Evolutionary conservation across 2,329 filamentous ascomycete genomes (phyloP), one percentile per base, ranked within the genome.

Genomic region (Cladosporium sp.): DNA sequence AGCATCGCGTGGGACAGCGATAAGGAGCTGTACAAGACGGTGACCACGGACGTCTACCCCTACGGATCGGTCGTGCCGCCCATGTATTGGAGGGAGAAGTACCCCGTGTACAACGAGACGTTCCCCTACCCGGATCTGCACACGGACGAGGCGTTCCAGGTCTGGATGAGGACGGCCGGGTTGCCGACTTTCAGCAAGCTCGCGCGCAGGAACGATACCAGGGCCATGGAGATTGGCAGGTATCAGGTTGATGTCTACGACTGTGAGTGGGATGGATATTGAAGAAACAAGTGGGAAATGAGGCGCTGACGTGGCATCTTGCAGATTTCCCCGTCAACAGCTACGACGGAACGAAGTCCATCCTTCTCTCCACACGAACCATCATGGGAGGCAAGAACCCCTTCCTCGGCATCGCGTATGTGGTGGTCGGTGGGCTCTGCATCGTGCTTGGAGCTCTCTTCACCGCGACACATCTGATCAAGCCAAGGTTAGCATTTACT

Each of bases 121-220:
- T 77, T 79, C 48, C 81, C 80, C 2, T 83, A 89, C 18, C 89
- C 90, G 0, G 72, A 93, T 61, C 70, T 97, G 14, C 78, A 85
- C 57, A 73, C 82, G 0, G 85, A 89, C 72, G 87, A 95, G 69
- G 83, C 84, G 41, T 95, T 98, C 70, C 91, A 96, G 72, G 91
- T 97, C 18, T 98, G 93, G 93, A 98, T 98, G 93, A 84, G 93
- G 62, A 95, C 95, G 1, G 93, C 93, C 19, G 93, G 92, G 54
- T 74, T 97, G 63, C 93, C 93, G 1, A 86, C 86, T 4, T 98
- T 98, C 69, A 95, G 88, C 79, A 98, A 98, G 74, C 77, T 98
- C 43, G 89, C 89, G 43, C 81, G 86, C 69, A 81, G 90, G 55
- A 96, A 96, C 66, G 86, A 95, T 66, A 76, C 76, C 0, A 73